Evolutionary conservation across 306 rosid genomes (phyloP).

Genomic region (Corylus avellana): DNA sequence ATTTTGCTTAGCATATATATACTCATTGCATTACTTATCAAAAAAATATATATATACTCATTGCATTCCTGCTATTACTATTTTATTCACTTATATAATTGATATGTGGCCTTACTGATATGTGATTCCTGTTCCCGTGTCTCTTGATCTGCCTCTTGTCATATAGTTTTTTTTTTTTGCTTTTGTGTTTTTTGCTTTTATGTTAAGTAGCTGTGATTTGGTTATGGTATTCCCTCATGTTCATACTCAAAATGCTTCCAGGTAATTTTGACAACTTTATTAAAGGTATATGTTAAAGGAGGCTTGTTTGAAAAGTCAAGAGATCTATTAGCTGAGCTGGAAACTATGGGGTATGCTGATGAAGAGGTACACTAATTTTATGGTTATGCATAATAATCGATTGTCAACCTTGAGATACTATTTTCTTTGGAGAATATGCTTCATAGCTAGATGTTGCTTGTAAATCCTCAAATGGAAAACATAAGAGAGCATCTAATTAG

Average conservation of each 20-base stretch:
- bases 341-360: constrained; percentile 75
- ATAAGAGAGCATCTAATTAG: not conserved
- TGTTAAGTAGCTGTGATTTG: not conserved
- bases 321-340: constrained; percentile 65
- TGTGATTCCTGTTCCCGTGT: not conserved
- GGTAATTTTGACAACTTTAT: constrained; percentile 85
- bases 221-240: constrained; percentile 3
- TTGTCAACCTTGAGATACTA: not conserved
- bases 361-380: constrained; percentile 64
- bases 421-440: constrained; percentile 3
- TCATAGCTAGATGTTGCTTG: not conserved
- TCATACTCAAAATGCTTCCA: constrained; percentile 38
- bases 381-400: constrained; percentile 4
- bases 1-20: not conserved
- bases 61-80: not conserved
- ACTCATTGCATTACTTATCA: not conserved
- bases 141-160: not conserved
- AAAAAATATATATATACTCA: not conserved
- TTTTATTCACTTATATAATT: not conserved
- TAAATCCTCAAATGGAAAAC: not conserved
- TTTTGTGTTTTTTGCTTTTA: not conserved
- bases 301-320: constrained; percentile 85
- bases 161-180: not conserved
- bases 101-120: too few species aligned
- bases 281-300: constrained; percentile 92